Conservation (phyloP, 352 stramenopile species). For the Pythium brachiatum region DNA sequence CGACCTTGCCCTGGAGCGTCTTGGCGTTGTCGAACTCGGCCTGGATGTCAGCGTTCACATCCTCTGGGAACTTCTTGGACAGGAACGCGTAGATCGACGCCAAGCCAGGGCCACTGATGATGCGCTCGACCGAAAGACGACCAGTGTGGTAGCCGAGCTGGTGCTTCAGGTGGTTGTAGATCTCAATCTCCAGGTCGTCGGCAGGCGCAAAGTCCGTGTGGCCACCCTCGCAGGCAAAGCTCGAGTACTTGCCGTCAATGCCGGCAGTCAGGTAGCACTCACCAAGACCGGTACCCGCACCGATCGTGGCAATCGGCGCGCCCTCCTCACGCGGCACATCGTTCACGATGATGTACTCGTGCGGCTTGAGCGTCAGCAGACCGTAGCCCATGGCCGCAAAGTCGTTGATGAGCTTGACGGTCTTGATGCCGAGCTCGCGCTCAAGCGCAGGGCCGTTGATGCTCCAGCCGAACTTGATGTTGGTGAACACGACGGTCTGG, state of each 20-base stretch:
- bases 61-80: slow-evolving; percentile 86
- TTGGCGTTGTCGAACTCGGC: slow-evolving; percentile 55
- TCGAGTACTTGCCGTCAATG: slow-evolving; percentile 86
- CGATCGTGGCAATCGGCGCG: slow-evolving; percentile 94
- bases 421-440: slow-evolving; percentile 78
- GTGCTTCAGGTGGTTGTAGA: slow-evolving; percentile 80
- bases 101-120: slow-evolving; percentile 94
- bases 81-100: slow-evolving; percentile 97
- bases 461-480: slow-evolving; percentile 90
- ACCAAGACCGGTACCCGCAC: slow-evolving; percentile 95
- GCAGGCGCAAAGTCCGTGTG: slow-evolving; percentile 95
- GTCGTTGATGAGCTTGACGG: slow-evolving; percentile 95
- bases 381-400: slow-evolving; percentile 98
- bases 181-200: slow-evolving; percentile 85
- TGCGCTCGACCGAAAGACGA: slow-evolving; percentile 94
- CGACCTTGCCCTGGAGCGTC: slow-evolving; percentile 75
- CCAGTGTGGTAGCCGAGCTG: slow-evolving; percentile 75
- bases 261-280: slow-evolving; percentile 95
- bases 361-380: slow-evolving; percentile 91
- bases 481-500: slow-evolving; percentile 91
- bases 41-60: slow-evolving; percentile 81
- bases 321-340: slow-evolving; percentile 60
- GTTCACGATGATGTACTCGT: slow-evolving; percentile 92
- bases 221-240: slow-evolving; percentile 92
- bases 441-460: slow-evolving; percentile 84